phyloP scores from a whole-genome alignment of 495 filamentous ascomycete genomes.

The Thozetella sp. region DNA sequence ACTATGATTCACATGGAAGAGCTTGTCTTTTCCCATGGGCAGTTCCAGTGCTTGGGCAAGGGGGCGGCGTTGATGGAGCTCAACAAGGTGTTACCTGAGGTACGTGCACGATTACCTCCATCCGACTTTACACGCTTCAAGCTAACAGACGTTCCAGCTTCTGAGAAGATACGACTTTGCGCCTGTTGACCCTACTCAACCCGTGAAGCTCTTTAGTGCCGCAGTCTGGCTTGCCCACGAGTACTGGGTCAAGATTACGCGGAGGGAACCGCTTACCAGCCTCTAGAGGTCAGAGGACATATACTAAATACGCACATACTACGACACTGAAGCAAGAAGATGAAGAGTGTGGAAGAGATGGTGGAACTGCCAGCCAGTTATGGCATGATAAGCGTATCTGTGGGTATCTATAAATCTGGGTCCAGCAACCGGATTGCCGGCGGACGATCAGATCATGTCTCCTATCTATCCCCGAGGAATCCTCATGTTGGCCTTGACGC shows the following conservation, averaged over 20 bases:
- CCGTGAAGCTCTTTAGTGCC: constrained; percentile 14
- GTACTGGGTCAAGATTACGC: constrained; percentile 19
- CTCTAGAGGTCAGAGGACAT: too few species aligned
- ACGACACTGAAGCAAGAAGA: too few species aligned
- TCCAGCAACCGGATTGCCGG: too few species aligned
- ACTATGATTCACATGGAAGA: constrained; percentile 36
- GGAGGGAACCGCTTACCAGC: constrained; percentile 6
- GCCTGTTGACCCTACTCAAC: constrained; percentile 22
- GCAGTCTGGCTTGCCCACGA: constrained; percentile 19
- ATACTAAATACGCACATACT: too few species aligned
- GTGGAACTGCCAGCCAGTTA: neutral
- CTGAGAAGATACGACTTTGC: constrained; percentile 15
- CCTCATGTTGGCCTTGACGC: constrained; percentile 79
- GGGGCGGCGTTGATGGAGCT: constrained; percentile 39
- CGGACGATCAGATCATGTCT: too few species aligned
- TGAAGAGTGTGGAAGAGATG: too few species aligned
- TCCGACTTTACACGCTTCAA: neutral
- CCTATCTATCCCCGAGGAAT: constrained; percentile 29
- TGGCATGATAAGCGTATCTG: neutral
- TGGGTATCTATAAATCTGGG: too few species aligned
- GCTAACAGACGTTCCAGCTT: constrained; percentile 9
- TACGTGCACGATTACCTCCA: constrained; percentile 17
- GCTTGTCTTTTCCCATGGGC: constrained; percentile 33
- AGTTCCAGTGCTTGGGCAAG: constrained; percentile 41
- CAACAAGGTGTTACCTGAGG: constrained; percentile 58